Conservation (phyloP, 441 rosid genomes). For the Manihot esculenta region DNA sequence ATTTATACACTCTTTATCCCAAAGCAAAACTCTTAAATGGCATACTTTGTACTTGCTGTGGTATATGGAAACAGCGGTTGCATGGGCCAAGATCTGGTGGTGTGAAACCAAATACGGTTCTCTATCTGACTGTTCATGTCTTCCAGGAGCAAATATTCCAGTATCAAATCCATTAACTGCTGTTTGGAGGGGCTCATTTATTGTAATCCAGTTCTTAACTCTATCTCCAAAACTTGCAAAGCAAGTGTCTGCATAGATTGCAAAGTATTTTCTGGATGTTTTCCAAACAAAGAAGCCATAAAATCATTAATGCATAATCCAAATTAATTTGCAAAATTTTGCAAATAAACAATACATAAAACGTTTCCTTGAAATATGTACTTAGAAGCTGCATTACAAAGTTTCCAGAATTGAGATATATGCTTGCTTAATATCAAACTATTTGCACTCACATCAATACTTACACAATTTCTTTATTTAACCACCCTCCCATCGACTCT, state of each 20-base stretch:
- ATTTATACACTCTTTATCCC: not conserved
- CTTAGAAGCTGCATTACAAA: not conserved
- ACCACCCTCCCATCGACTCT: conserved; percentile 80
- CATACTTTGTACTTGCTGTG: conserved; percentile 73
- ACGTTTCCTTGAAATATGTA: not conserved
- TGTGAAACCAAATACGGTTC: conserved; percentile 90
- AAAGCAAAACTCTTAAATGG: conserved; percentile 1
- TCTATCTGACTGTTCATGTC: conserved; percentile 45
- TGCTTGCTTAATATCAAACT: not conserved
- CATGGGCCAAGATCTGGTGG: conserved; percentile 87
- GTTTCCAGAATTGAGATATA: not conserved
- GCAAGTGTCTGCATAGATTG: conserved; percentile 81
- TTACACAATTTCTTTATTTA: conserved; percentile 74
- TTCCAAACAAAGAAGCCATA: conserved; percentile 19
- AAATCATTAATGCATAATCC: conserved; percentile 1
- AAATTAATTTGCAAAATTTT: not conserved
- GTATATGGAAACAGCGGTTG: conserved; percentile 71
- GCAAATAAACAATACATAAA: not conserved
- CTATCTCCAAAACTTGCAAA: conserved; percentile 87
- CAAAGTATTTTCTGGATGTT: conserved; percentile 69
- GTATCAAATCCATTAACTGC: conserved; percentile 65
- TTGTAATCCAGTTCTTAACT: conserved; percentile 83
- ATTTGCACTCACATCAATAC: conserved; percentile 24
- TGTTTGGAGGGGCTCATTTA: conserved; percentile 94
- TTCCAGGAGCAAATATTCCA: conserved; percentile 88